Conservation (phyloP, 164 flowering plant species). For the Liriodendron chinense region DNA sequence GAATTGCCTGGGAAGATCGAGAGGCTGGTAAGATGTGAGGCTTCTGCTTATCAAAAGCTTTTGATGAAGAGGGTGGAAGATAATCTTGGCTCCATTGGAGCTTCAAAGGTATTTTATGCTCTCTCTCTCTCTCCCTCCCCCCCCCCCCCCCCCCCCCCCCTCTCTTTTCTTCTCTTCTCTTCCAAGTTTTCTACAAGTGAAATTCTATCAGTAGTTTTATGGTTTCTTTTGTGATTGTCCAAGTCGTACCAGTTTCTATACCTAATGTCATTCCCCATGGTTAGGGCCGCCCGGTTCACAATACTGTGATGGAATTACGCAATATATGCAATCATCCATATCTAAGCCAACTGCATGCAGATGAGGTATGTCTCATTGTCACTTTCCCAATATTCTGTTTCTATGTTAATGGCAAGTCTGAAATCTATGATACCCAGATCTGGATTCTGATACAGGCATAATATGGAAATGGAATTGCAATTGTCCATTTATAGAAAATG, state of each 20-base stretch:
- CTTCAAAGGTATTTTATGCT: conserved; percentile 54
- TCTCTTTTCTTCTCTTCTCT: neutral
- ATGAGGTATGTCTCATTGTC: conserved; percentile 56
- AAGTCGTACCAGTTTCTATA: neutral
- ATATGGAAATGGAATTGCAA: neutral
- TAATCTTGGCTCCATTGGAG: conserved; percentile 89
- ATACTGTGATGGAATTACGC: conserved; percentile 95
- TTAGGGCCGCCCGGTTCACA: conserved; percentile 88
- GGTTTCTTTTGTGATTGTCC: neutral
- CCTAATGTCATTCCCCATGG: conserved; percentile 7
- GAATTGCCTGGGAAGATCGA: conserved; percentile 98
- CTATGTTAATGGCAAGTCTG: neutral
- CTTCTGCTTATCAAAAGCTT: conserved; percentile 98
- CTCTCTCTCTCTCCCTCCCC: too few species aligned
- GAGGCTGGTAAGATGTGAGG: conserved; percentile 93
- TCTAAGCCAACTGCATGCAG: conserved; percentile 93
- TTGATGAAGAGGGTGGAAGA: conserved; percentile 98
- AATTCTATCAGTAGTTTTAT: neutral
- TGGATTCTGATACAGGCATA: neutral
- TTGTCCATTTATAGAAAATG: neutral
- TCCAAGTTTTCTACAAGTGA: neutral
- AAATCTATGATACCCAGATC: neutral
- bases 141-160: too few species aligned
- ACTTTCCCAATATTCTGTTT: neutral
- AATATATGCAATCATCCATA: conserved; percentile 99